A percentile compares a stretch with the other conserved stretches of the same genome.
Conservation (phyloP, 768 basidiomycete genomes). For the Suillus lakei region DNA sequence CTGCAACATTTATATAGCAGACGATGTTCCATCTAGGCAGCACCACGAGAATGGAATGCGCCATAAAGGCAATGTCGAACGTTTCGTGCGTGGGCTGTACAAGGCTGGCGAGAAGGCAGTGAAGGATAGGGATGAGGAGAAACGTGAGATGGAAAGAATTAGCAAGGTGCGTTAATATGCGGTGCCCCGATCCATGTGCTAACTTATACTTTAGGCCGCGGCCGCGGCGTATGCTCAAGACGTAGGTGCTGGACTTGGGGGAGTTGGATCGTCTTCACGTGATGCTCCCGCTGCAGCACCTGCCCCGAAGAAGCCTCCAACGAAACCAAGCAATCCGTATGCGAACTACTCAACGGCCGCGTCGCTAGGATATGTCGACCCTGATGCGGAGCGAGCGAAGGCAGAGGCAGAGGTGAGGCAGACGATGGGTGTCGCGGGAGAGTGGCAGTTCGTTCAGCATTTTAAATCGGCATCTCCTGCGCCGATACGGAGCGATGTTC, state of each 20-base stretch:
- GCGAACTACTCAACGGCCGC: constrained; percentile 89
- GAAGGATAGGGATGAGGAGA: constrained; percentile 85
- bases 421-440: constrained; percentile 73
- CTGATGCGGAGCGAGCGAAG: constrained; percentile 68
- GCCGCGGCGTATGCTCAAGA: constrained; percentile 81
- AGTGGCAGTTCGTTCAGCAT: constrained; percentile 73
- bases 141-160: constrained; percentile 82
- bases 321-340: constrained; percentile 66
- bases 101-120: constrained; percentile 89
- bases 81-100: constrained; percentile 91
- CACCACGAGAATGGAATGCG: constrained; percentile 94
- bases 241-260: constrained; percentile 66
- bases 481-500: background rate
- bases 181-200: background rate
- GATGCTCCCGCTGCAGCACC: constrained; percentile 35
- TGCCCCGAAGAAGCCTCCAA: constrained; percentile 44
- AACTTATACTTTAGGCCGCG: constrained; percentile 58
- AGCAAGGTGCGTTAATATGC: constrained; percentile 61
- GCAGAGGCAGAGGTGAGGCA: constrained; percentile 63
- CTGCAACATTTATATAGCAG: constrained; percentile 95
- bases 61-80: constrained; percentile 93
- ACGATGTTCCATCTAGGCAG: constrained; percentile 89
- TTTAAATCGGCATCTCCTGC: constrained; percentile 31
- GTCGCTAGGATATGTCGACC: constrained; percentile 80
- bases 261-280: constrained; percentile 19